Evolutionary conservation across 202 grass and related monocot species (phyloP), one percentile per base, ranked within the genome.

Genomic region (Elaeis oleifera): DNA sequence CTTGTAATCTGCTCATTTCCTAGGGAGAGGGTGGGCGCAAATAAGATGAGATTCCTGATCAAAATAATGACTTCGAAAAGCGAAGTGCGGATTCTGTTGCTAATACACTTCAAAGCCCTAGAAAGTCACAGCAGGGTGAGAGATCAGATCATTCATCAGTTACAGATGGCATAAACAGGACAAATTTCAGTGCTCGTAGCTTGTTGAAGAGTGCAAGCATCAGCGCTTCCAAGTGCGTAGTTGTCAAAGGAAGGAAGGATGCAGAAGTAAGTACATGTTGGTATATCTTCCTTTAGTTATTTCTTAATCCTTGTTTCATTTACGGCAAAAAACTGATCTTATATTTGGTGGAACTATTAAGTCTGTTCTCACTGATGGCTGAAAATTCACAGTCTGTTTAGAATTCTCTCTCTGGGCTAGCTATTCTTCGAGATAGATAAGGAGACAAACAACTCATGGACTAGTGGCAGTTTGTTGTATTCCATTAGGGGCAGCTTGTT

Each of bases 121-220:
- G 74, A 70, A 80, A 63, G 48, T 72, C 86, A 71, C 78, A 95
- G 68, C 57, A 72, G 52, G 76, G 44, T 49, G 90, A 85, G 31
- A 58, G 55, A 49, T n/a, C 67, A 70, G 78, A 18, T 23, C 75
- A 84, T 70, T 48, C 72, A 18, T 94, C 88, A 31, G 84, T 96
- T 18, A 71, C 81, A 13, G 87, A 90, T 61, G 87, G 76, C 70
- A 70, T 85, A 66, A 84, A 54, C 80, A 82, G 83, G 50, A 57
- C 84, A n/a, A 76, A 76, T 49, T 71, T 71, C 36, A 82, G 64
- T 64, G 56, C 72, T 24, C 83, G 83, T 8, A 90, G 77, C 83
- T 79, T 90, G 52, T 62, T 95, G 80, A 95, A 95, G 78, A 95
- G 90, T 5, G 86, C 85, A 59, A 90, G 90, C 66, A 95, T 95